Conservation (phyloP, 768 basidiomycete genomes). For the Phlegmacium glaucopus region DNA sequence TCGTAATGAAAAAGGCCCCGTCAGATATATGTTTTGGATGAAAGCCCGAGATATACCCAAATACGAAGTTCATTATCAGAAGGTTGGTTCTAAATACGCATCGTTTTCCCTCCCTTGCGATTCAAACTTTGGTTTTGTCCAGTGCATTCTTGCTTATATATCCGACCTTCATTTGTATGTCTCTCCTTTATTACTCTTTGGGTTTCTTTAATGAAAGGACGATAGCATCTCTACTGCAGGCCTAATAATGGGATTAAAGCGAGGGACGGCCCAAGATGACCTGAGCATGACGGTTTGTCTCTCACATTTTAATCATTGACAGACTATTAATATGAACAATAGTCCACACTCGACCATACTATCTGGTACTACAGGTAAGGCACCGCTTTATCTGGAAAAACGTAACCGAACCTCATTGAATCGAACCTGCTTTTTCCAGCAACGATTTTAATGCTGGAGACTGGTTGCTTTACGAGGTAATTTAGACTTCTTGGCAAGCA, state of each 20-base stretch:
- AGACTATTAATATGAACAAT: too few relatives aligned
- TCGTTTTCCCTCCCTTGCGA: background rate
- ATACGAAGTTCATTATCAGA: conserved; percentile 73
- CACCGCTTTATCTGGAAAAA: background rate
- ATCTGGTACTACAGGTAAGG: conserved; percentile 77
- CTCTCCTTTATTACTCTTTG: background rate
- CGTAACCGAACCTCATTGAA: background rate
- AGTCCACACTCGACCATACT: conserved; percentile 78
- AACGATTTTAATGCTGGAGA: conserved; percentile 75
- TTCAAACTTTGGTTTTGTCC: background rate
- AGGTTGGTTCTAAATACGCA: conserved; percentile 37
- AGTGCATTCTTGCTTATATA: conserved; percentile 80
- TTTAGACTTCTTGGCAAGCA: background rate
- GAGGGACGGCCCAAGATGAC: conserved; percentile 44
- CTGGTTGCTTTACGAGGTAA: conserved; percentile 75
- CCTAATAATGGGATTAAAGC: conserved; percentile 52
- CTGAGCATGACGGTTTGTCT: conserved; percentile 62
- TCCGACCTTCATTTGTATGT: conserved; percentile 78
- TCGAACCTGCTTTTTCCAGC: conserved; percentile 30
- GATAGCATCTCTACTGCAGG: conserved; percentile 54
- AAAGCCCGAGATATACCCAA: conserved; percentile 63
- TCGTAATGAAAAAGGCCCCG: conserved; percentile 41
- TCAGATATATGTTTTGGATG: conserved; percentile 76
- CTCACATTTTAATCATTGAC: background rate
- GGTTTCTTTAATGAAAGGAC: conserved; percentile 1